Conservation (phyloP, 495 filamentous ascomycete species). For the Podospora appendiculata region DNA sequence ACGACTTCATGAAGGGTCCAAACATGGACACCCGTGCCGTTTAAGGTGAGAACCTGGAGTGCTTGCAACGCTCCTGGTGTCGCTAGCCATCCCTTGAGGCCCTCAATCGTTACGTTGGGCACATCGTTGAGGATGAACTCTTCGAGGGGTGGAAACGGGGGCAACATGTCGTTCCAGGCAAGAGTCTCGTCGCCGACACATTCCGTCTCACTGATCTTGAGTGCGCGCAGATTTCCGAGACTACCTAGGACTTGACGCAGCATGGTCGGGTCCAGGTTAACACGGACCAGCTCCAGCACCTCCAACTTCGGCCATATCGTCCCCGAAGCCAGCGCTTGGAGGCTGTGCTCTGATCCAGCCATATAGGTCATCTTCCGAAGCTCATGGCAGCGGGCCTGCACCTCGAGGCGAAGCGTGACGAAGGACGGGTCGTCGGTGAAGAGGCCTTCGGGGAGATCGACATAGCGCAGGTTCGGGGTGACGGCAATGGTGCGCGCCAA, state of each 20-base stretch:
- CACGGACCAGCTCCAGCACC: constrained; percentile 62
- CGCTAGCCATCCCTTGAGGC: constrained; percentile 55
- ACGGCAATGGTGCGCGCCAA: constrained; percentile 81
- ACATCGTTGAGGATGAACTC: constrained; percentile 60
- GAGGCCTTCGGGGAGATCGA: constrained; percentile 85
- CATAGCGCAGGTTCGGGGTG: constrained; percentile 76
- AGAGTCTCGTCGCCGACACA: constrained; percentile 73
- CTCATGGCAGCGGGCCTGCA: constrained; percentile 75
- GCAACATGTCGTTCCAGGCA: constrained; percentile 47
- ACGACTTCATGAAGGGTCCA: constrained; percentile 58
- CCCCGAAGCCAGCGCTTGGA: constrained; percentile 58
- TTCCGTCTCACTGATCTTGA: constrained; percentile 61
- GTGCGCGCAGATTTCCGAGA: constrained; percentile 57
- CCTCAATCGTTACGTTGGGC: constrained; percentile 61
- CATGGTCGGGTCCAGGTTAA: constrained; percentile 64
- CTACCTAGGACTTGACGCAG: constrained; percentile 63
- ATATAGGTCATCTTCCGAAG: constrained; percentile 83
- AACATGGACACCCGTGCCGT: constrained; percentile 58
- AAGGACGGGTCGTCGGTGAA: constrained; percentile 72
- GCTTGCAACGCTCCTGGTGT: constrained; percentile 37
- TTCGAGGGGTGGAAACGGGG: constrained; percentile 61
- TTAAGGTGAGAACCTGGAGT: constrained; percentile 55
- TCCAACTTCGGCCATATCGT: constrained; percentile 73
- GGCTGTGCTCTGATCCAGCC: constrained; percentile 66
- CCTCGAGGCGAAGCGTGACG: constrained; percentile 67